These are phyloP conservation scores for Cutaneotrichosporon sp. DNA, from an alignment of 1,284 basidiomycete genomes.

Conservation along the genomic window DNA sequence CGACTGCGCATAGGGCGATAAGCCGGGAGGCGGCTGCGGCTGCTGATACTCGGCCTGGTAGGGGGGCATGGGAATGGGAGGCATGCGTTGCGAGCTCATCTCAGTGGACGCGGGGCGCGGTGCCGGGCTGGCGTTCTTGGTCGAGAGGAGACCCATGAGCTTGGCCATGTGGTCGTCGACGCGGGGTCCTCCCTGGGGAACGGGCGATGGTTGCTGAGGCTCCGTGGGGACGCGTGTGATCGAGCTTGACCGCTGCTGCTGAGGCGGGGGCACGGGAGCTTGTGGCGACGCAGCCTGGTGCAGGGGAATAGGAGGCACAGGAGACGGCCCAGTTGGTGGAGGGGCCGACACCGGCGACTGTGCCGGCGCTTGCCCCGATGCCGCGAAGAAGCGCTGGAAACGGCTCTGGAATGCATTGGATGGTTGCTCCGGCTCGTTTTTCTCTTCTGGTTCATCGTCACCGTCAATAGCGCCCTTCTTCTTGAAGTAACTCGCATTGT, in stretches of 20 bases:
- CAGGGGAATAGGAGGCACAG: background rate
- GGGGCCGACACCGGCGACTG: too few relatives aligned
- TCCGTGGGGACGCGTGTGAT: background rate
- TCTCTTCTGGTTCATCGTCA: slow-evolving; percentile 15
- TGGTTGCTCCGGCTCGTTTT: slow-evolving; percentile 11
- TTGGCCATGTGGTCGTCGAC: slow-evolving; percentile 36
- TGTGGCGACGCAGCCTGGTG: background rate
- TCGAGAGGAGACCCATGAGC: slow-evolving; percentile 39
- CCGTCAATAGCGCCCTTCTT: slow-evolving; percentile 22
- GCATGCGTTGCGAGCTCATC: slow-evolving; percentile 7
- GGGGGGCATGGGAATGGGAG: slow-evolving; percentile 1
- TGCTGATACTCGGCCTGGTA: background rate
- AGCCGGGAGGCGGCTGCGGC: slow-evolving; percentile 13
- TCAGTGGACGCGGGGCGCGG: slow-evolving; percentile 10
- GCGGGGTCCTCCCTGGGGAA: background rate
- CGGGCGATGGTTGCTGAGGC: background rate
- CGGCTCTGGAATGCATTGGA: slow-evolving; percentile 32
- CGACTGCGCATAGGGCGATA: slow-evolving; percentile 15
- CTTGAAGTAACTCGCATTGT: slow-evolving; percentile 38
- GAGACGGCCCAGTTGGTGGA: too few relatives aligned
- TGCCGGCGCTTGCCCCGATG: background rate
- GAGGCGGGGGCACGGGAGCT: background rate
- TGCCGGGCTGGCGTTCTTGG: slow-evolving; percentile 20
- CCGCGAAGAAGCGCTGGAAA: slow-evolving; percentile 42
- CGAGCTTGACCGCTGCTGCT: background rate